Evolutionary conservation across 768 basidiomycete genomes (phyloP).

Genomic region (Suillus variegatus): DNA sequence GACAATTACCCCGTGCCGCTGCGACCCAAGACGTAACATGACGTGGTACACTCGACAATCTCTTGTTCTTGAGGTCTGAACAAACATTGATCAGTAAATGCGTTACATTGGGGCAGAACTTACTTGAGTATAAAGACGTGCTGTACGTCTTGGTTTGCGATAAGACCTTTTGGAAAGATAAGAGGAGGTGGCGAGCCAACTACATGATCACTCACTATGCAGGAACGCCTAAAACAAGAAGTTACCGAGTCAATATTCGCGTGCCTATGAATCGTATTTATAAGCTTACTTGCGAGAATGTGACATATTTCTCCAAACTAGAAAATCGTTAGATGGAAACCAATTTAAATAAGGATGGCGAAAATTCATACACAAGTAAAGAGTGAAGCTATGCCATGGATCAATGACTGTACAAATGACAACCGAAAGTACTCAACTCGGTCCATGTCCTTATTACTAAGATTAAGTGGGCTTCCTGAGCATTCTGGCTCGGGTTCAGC

Average conservation of each 20-base stretch:
- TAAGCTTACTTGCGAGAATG: conserved; percentile 28
- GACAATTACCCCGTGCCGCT: conserved; percentile 69
- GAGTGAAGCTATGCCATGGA: conserved; percentile 48
- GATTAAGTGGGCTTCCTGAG: conserved; percentile 26
- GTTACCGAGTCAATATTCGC: background rate
- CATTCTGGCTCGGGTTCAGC: conserved; percentile 25
- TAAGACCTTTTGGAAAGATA: conserved; percentile 18
- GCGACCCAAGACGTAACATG: conserved; percentile 68
- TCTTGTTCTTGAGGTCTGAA: conserved; percentile 47
- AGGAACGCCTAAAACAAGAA: conserved; percentile 21
- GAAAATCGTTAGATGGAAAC: conserved; percentile 42
- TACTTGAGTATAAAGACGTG: conserved; percentile 28
- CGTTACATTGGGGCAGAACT: background rate
- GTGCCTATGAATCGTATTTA: background rate
- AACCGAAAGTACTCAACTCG: conserved; percentile 37
- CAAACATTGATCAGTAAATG: background rate
- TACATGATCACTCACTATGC: conserved; percentile 17
- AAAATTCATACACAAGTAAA: conserved; percentile 51
- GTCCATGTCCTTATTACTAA: conserved; percentile 48
- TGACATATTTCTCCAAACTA: conserved; percentile 34
- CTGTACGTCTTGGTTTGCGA: conserved; percentile 24
- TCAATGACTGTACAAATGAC: background rate
- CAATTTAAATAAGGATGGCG: conserved; percentile 7
- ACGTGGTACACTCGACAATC: conserved; percentile 60
- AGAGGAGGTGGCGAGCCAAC: background rate